Evolutionary conservation across 73 alveolate genomes (phyloP).

Genomic region (Stentor roeselii): DNA sequence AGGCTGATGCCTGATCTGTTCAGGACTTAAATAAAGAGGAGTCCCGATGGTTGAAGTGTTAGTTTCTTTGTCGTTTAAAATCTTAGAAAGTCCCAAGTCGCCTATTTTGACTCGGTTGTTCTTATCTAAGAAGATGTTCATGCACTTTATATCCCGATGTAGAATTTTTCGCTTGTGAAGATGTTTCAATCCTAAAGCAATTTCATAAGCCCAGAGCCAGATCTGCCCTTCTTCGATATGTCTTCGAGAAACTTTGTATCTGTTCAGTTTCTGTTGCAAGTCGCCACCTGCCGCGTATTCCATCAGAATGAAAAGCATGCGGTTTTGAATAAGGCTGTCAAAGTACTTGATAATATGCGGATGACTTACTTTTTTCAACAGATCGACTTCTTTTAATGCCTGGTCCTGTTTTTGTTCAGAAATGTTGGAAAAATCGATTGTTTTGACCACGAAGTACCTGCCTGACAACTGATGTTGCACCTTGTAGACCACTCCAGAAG

Average conservation of each 20-base stretch:
- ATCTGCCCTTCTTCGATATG: conserved; percentile 66
- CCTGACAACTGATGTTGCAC: conserved; percentile 65
- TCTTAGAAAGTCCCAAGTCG: conserved; percentile 96
- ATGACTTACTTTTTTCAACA: conserved; percentile 62
- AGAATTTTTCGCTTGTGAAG: conserved; percentile 73
- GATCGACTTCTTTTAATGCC: conserved; percentile 70
- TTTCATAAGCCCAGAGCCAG: conserved; percentile 84
- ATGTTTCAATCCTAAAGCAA: conserved; percentile 77
- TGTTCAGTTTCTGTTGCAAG: conserved; percentile 56
- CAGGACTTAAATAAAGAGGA: conserved; percentile 87
- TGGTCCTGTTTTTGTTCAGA: conserved; percentile 58
- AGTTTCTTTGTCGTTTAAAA: conserved; percentile 26
- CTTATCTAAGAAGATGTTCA: conserved; percentile 75
- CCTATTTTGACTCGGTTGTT: conserved; percentile 73
- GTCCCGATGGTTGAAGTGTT: conserved; percentile 80
- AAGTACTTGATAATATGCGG: conserved; percentile 32
- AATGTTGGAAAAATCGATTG: conserved; percentile 50
- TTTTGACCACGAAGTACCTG: conserved; percentile 65
- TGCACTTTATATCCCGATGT: conserved; percentile 85
- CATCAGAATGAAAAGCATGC: conserved; percentile 77
- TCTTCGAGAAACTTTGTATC: conserved; percentile 53
- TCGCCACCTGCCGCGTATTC: conserved; percentile 90
- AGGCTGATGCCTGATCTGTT: conserved; percentile 74
- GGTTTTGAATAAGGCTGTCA: conserved; percentile 66
- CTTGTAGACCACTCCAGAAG: conserved; percentile 83